Evolutionary conservation across 495 filamentous ascomycete genomes (phyloP).

Genomic region (Aspergillus avenaceus): DNA sequence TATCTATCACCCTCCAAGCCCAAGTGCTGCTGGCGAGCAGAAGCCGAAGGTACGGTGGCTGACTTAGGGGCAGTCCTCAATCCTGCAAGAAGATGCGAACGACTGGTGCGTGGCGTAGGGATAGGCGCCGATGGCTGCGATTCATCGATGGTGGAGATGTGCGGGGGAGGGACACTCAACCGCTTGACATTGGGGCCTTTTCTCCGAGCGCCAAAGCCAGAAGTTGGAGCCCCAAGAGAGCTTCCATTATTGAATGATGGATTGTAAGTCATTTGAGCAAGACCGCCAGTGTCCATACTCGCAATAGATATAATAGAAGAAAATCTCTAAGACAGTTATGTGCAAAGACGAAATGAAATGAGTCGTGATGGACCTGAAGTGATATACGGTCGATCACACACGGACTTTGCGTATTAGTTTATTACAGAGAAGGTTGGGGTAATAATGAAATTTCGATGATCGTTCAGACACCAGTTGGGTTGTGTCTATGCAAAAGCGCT

Average conservation of each 20-base stretch:
- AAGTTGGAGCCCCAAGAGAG: conserved; percentile 65
- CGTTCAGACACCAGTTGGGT: conserved; percentile 11
- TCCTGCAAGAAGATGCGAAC: conserved; percentile 89
- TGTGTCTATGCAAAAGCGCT: conserved; percentile 14
- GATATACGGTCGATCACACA: conserved; percentile 28
- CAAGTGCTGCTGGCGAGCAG: conserved; percentile 47
- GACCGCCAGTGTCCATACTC: conserved; percentile 98
- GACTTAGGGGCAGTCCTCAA: conserved; percentile 92
- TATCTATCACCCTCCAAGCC: conserved; percentile 46
- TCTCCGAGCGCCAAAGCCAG: conserved; percentile 79
- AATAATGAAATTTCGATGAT: conserved; percentile 13
- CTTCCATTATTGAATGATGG: conserved; percentile 60
- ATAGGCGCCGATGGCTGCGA: conserved; percentile 43
- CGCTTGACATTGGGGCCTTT: conserved; percentile 83
- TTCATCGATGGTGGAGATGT: conserved; percentile 65
- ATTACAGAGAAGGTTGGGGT: conserved; percentile 30
- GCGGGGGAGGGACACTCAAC: conserved; percentile 60
- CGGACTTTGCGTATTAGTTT: conserved; percentile 29
- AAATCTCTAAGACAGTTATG: conserved; percentile 24
- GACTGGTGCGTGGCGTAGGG: conserved; percentile 85
- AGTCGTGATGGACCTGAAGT: conserved; percentile 14
- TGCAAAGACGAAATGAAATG: conserved; percentile 27
- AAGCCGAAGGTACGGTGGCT: conserved; percentile 65
- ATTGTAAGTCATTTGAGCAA: conserved; percentile 98
- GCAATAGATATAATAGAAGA: conserved; percentile 28